Percentiles rank a stretch among this genome's conserved stretches.
phyloP scores from a whole-genome alignment of 116 monocot species.

The Zostera marina region DNA sequence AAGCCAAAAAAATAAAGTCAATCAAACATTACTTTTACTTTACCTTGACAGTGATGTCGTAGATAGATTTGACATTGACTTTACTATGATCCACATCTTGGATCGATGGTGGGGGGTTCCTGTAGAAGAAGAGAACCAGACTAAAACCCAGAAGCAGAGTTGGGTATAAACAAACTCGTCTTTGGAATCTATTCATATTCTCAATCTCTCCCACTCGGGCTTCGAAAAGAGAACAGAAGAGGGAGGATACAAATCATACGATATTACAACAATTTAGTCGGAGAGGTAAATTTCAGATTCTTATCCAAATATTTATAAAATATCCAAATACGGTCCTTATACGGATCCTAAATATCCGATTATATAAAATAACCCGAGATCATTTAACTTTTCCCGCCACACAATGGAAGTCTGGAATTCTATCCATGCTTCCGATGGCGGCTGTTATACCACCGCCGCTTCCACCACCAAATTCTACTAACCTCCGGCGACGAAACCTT shows the following conservation, averaged over 20 bases:
- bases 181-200: no score
- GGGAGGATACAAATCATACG: no score
- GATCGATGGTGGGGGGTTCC: background rate
- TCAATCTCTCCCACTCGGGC: no score
- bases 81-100: conserved; percentile 1
- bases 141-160: conserved; percentile 2
- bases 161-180: background rate
- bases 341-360: background rate
- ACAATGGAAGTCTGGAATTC: background rate
- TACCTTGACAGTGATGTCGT: conserved; percentile 16
- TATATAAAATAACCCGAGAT: background rate
- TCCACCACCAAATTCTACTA: background rate
- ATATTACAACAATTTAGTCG: no score
- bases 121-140: conserved; percentile 5
- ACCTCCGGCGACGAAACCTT: no score
- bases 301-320: no score
- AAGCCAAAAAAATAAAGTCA: background rate
- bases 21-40: background rate
- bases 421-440: background rate
- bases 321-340: no score
- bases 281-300: no score
- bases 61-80: conserved; percentile 9
- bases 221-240: no score
- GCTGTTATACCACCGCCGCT: background rate
- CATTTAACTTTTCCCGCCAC: background rate